These are phyloP conservation scores for Kwoniella bestiolae DNA, from an alignment of 768 basidiomycete genomes.

Conservation along the genomic window DNA sequence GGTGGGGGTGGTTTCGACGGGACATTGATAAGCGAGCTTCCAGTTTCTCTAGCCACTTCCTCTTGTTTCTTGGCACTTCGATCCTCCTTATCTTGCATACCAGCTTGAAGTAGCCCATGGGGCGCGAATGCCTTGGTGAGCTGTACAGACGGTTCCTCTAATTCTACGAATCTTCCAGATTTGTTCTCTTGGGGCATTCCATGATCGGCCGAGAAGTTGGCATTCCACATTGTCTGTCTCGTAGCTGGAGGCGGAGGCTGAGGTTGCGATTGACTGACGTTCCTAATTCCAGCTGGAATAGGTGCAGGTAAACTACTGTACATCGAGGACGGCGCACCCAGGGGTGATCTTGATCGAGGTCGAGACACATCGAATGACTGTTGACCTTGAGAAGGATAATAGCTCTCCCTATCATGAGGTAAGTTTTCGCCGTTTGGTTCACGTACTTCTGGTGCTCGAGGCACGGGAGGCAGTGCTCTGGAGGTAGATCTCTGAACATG, in stretches of 20 bases:
- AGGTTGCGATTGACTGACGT: conserved; percentile 1
- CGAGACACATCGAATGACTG: conserved; percentile 15
- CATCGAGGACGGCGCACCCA: neutral
- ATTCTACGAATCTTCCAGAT: conserved; percentile 67
- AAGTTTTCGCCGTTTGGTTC: conserved; percentile 13
- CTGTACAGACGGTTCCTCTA: conserved; percentile 72
- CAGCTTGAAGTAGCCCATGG: conserved; percentile 90
- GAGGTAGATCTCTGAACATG: conserved; percentile 35
- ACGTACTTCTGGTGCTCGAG: conserved; percentile 24
- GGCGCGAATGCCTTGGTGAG: conserved; percentile 95
- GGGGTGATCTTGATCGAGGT: conserved; percentile 31
- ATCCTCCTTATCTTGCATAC: conserved; percentile 92
- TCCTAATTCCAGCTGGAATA: neutral
- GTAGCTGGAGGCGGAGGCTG: conserved; percentile 50
- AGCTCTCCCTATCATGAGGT: conserved; percentile 10
- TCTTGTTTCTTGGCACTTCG: conserved; percentile 95
- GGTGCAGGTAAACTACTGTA: conserved; percentile 13
- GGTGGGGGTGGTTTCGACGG: conserved; percentile 92
- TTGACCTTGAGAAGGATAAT: conserved; percentile 8
- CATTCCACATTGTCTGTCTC: conserved; percentile 82
- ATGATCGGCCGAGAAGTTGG: conserved; percentile 75
- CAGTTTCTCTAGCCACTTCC: conserved; percentile 86
- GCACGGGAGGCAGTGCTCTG: conserved; percentile 45
- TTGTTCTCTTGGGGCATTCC: conserved; percentile 60
- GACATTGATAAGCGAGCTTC: conserved; percentile 92